Evolutionary conservation across 1,284 basidiomycete species (phyloP).

Genomic region (Ceratobasidium sp.): DNA sequence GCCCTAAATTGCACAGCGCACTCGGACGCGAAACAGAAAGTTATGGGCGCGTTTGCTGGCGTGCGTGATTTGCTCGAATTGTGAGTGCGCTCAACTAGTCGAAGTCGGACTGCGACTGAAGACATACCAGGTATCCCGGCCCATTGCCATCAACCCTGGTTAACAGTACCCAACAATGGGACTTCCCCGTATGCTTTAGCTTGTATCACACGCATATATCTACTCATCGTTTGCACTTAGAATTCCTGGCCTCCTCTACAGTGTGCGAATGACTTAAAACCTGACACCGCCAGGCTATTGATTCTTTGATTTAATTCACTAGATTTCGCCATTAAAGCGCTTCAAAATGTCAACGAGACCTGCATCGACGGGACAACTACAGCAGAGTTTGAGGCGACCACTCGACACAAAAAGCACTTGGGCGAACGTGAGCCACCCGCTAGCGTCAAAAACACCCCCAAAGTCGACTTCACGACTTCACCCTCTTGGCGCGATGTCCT

Average conservation of each 20-base stretch:
- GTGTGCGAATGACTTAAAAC: constrained; percentile 53
- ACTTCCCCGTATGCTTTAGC: constrained; percentile 50
- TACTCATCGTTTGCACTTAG: background rate
- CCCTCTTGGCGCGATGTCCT: constrained; percentile 71
- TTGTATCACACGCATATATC: background rate
- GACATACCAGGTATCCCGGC: constrained; percentile 88
- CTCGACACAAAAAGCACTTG: background rate
- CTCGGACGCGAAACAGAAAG: constrained; percentile 68
- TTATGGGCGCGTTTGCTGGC: constrained; percentile 80
- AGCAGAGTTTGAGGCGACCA: background rate
- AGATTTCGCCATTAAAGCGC: constrained; percentile 81
- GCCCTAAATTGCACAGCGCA: constrained; percentile 65
- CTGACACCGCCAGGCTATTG: background rate
- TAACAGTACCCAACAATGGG: constrained; percentile 87
- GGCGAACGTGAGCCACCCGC: background rate
- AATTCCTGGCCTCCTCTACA: constrained; percentile 87
- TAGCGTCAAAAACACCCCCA: background rate
- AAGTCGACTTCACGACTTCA: constrained; percentile 56
- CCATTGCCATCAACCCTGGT: constrained; percentile 81
- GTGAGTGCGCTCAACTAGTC: background rate
- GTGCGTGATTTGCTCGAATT: constrained; percentile 75
- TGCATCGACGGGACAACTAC: background rate
- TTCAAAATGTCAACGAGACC: constrained; percentile 78
- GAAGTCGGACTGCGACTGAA: background rate
- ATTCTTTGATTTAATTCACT: background rate